Percentiles rank a stretch among this genome's conserved stretches.
Conservation (phyloP, 2,329 filamentous ascomycete genomes). For the Fusarium algeriense region DNA sequence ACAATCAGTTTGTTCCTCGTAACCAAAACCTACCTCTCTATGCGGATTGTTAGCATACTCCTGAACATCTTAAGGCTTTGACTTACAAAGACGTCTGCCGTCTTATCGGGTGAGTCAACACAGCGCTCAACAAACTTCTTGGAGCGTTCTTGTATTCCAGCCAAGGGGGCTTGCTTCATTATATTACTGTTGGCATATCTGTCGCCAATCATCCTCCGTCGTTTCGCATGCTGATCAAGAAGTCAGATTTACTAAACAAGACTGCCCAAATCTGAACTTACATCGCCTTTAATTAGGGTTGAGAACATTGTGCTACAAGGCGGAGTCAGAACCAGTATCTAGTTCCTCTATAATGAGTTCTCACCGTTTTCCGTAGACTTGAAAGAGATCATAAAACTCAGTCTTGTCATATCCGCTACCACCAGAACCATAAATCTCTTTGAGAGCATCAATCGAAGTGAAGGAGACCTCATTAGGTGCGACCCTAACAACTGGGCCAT, state of each 20-base stretch:
- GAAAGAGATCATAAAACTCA: conserved; percentile 73
- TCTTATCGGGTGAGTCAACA: conserved; percentile 56
- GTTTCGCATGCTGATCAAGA: conserved; percentile 66
- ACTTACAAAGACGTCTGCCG: conserved; percentile 72
- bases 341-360: conserved; percentile 29
- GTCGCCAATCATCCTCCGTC: conserved; percentile 73
- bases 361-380: conserved; percentile 67
- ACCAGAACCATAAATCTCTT: conserved; percentile 72
- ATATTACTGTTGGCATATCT: conserved; percentile 78
- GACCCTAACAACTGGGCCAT: conserved; percentile 69
- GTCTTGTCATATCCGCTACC: conserved; percentile 76
- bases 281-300: conserved; percentile 66
- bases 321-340: conserved; percentile 5
- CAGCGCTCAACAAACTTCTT: conserved; percentile 67
- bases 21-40: conserved; percentile 49
- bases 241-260: neutral
- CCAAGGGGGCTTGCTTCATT: conserved; percentile 65
- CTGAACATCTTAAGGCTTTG: neutral
- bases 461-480: conserved; percentile 71
- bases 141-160: conserved; percentile 69
- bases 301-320: conserved; percentile 69
- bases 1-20: neutral
- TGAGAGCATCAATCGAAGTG: conserved; percentile 66
- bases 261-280: conserved; percentile 48
- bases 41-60: conserved; percentile 15